Evolutionary conservation across 345 rosid species (phyloP), one percentile per base, ranked within the genome.

Genomic region (Murraya koenigii): DNA sequence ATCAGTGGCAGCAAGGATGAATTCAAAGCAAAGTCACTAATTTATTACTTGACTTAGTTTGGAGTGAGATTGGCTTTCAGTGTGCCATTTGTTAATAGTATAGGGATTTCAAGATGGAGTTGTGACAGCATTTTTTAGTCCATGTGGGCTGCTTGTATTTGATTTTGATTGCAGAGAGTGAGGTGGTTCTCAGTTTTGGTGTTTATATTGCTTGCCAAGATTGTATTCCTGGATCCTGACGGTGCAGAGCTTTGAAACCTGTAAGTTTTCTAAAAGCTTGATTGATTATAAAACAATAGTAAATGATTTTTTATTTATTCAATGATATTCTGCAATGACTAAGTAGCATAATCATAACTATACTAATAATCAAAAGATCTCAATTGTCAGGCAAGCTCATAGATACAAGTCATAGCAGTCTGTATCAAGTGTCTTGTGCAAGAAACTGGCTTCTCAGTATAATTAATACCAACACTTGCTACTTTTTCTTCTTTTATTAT

Each of bases 1-100:
- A 47, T 15, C 85, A 83, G 56, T 88, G 90, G 87, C 79, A 36
- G 4, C 83, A 80, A 86, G 81, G 60, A 71, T 76, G 66, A 33
- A 68, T n/a, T 56, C 30, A 52, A 65, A 61, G 10, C 8, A 25
- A 8, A 54, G 59, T 23, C 36, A 52, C 67, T 73, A 72, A 75
- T 67, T 63, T 65, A 56, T 55, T 65, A 56, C n/a, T 35, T 47
- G 69, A 23, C 25, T 55, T 67, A 73, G 76, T 54, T 77, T 80
- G 79, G 73, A 54, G 63, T 70, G 74, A 65, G 69, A 52, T 72
- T 35, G 80, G 73, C 62, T 63, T 83, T 44, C 54, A n/a, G 76
- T 77, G 79, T 80, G 85, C 56, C 76, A 76, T 73, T 79, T 67
- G 69, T 68, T 72, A 23, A 71, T 82, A 39, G 26, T 9, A 67